A percentile compares a stretch with the other conserved stretches of the same genome.
These are phyloP conservation scores for Copromyces sp. DNA, from an alignment of 495 filamentous ascomycete genomes.

Conservation along the genomic window DNA sequence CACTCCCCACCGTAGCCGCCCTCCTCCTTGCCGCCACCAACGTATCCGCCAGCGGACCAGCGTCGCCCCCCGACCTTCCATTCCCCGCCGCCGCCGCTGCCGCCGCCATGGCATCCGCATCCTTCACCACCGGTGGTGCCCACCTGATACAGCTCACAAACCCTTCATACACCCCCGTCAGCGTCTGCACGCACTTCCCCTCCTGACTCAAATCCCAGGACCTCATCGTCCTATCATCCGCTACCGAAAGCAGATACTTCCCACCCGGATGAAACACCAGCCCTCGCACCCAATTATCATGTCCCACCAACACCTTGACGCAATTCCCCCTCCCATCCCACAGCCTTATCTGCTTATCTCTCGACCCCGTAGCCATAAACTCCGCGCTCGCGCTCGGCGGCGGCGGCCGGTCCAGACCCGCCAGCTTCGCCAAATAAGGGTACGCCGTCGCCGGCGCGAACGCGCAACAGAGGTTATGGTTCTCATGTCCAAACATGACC, in stretches of 20 bases:
- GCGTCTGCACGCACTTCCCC: constrained; percentile 64
- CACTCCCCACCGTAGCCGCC: neutral
- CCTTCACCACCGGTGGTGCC: constrained; percentile 8
- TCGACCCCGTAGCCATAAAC: constrained; percentile 75
- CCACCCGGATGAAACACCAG: constrained; percentile 84
- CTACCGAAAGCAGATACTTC: constrained; percentile 72
- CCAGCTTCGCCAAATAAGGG: constrained; percentile 57
- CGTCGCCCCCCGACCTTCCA: neutral
- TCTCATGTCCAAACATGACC: constrained; percentile 76
- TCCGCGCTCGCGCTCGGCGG: constrained; percentile 61
- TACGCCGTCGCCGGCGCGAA: constrained; percentile 75
- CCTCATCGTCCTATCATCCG: constrained; percentile 79
- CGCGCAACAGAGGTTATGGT: constrained; percentile 55
- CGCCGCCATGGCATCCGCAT: neutral
- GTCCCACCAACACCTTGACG: constrained; percentile 73
- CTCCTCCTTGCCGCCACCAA: neutral
- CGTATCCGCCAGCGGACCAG: neutral
- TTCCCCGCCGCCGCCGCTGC: neutral
- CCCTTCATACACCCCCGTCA: constrained; percentile 9
- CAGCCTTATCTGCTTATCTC: constrained; percentile 81
- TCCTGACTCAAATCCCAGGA: constrained; percentile 94
- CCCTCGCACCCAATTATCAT: constrained; percentile 87
- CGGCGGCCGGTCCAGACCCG: constrained; percentile 63
- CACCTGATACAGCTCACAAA: constrained; percentile 11
- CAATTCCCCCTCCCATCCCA: constrained; percentile 78